Evolutionary conservation across 768 basidiomycete species (phyloP).

Genomic region (Boletus bicolor): DNA sequence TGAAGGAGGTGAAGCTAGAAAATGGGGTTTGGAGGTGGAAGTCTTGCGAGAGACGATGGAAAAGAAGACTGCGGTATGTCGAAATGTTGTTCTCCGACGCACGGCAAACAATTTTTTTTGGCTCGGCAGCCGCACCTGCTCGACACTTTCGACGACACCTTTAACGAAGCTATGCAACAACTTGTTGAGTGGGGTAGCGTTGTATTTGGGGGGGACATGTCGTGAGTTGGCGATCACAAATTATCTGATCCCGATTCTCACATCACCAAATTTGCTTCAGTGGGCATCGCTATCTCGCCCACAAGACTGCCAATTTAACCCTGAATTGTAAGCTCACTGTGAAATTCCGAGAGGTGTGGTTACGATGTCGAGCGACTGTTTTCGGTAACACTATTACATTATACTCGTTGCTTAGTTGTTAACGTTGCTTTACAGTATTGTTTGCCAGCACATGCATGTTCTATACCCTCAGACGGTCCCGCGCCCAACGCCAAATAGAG

Average conservation of each 20-base stretch:
- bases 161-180: conserved; percentile 76
- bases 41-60: conserved; percentile 56
- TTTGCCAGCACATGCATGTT: conserved; percentile 14
- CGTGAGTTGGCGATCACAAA: conserved; percentile 46
- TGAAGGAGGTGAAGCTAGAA: conserved; percentile 68
- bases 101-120: conserved; percentile 19
- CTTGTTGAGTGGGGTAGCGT: conserved; percentile 72
- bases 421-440: conserved; percentile 28
- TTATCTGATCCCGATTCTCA: conserved; percentile 23
- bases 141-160: conserved; percentile 65
- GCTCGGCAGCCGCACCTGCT: conserved; percentile 50
- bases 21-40: conserved; percentile 69
- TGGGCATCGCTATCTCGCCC: conserved; percentile 71
- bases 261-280: conserved; percentile 38
- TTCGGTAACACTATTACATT: conserved; percentile 45
- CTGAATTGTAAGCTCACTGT: conserved; percentile 66
- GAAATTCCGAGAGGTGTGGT: conserved; percentile 63
- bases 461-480: conserved; percentile 27
- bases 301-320: conserved; percentile 63
- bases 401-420: conserved; percentile 12
- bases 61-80: conserved; percentile 52
- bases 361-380: conserved; percentile 60
- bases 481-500: conserved; percentile 55
- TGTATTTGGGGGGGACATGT: conserved; percentile 57
- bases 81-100: conserved; percentile 5